A percentile compares a stretch with the other conserved stretches of the same genome.
Evolutionary conservation across 176 grass and related monocot genomes (phyloP).

Genomic region (Eragrostis curvula): DNA sequence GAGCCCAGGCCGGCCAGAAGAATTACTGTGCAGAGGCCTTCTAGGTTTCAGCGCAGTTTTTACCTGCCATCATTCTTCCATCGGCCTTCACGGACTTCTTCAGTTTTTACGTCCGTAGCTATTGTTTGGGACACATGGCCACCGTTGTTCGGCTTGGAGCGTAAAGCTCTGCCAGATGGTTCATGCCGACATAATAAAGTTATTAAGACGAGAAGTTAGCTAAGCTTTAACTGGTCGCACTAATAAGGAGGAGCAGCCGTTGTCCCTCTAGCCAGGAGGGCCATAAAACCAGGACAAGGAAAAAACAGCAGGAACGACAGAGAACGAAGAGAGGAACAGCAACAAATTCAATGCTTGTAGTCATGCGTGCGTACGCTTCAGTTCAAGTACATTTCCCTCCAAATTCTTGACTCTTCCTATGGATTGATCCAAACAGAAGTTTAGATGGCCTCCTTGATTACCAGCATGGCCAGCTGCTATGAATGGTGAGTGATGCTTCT

Average conservation of each 20-base stretch:
- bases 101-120: background rate
- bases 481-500: conserved; percentile 38
- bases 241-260: background rate
- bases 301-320: conserved; percentile 20
- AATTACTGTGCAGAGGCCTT: conserved; percentile 7
- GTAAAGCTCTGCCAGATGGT: background rate
- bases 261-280: background rate
- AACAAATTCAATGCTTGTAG: background rate
- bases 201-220: conserved; percentile 32
- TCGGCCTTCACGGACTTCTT: background rate
- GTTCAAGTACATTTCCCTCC: conserved; percentile 44
- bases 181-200: conserved; percentile 18
- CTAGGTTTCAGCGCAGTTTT: conserved; percentile 19
- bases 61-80: background rate
- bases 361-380: background rate
- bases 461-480: conserved; percentile 16
- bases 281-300: background rate
- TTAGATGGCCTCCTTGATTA: conserved; percentile 21
- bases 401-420: conserved; percentile 38
- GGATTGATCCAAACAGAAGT: conserved; percentile 16
- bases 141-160: conserved; percentile 1
- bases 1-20: background rate
- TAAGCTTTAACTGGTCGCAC: conserved; percentile 18
- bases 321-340: background rate
- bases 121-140: conserved; percentile 26